Evolutionary conservation across 768 basidiomycete species (phyloP), one percentile per base, ranked within the genome.

Genomic region (Pleurotus eryngii): DNA sequence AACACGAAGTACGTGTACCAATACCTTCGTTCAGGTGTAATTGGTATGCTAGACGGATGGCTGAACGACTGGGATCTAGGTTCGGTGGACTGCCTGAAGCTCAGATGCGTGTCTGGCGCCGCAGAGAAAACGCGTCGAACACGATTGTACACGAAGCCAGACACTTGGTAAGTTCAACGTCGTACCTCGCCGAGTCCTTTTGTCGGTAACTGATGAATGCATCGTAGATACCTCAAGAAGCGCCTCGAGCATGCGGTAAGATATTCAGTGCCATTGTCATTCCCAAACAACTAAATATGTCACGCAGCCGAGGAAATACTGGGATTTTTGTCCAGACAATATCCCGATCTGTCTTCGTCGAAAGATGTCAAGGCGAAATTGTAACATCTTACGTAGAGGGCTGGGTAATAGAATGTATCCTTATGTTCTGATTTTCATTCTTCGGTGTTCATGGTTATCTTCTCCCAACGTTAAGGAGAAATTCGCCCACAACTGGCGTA

Each of bases 221-320:
- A 8, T 3, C 8, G 5, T 17, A 54, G 51, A 54, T 54, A 39
- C 51, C 51, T 11, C 51, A 54, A 11, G 51, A 54, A 38, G 51
- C 37, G 14, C 51, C 51, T 5, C 35, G 38, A 24, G 51, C 39
- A 14, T 54, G 51, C 42, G 51, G 51, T 54, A 7, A 54, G 51
- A n/a, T 54, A 2, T 20, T 38, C 6, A 30, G 20, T n/a, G 7
- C 7, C n/a, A 12, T 50, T 42, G n/a, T 3, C 26, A 12, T 22
- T 24, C 3, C 15, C 2, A 9, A 5, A 18, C 24, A 40, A 17
- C 35, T 7, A 7, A 42, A 24, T 39, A 17, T 18, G 18, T 42
- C 7, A 40, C 9, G 11, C 24, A 54, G 51, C 51, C 15, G 38
- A 42, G 3, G 51, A 37, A 24, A 54, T 54, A 9, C n/a, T 40